phyloP scores from a whole-genome alignment of 148 eudicot species.

The Rhododendron simsii region DNA sequence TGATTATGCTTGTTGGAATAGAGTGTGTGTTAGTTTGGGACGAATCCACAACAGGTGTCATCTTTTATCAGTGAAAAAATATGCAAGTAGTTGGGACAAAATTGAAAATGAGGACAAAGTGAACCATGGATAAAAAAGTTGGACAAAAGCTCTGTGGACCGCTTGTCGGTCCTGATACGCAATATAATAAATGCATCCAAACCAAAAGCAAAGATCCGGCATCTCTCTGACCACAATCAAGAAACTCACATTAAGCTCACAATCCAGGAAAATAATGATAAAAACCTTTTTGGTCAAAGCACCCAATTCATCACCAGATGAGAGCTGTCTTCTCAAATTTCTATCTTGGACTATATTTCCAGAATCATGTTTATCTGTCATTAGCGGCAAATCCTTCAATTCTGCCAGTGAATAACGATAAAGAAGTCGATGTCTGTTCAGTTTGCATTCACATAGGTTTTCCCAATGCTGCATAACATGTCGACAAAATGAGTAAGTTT shows the following conservation, averaged over 20 bases:
- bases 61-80: not conserved
- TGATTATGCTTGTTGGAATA: not conserved
- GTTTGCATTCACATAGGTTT: constrained; percentile 91
- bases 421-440: constrained; percentile 56
- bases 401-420: constrained; percentile 88
- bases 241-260: not conserved
- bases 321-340: constrained; percentile 28
- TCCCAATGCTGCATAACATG: constrained; percentile 80
- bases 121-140: not conserved
- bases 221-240: not conserved
- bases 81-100: not conserved
- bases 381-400: constrained; percentile 48
- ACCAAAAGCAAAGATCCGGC: not conserved
- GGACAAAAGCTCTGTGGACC: not conserved
- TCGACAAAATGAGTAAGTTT: constrained; percentile 2
- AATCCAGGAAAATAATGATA: not conserved
- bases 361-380: constrained; percentile 30
- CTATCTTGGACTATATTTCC: constrained; percentile 29
- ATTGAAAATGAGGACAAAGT: not conserved
- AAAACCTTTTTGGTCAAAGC: constrained; percentile 76
- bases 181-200: not conserved
- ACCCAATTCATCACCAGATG: constrained; percentile 33
- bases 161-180: not conserved
- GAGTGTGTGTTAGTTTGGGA: not conserved
- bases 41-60: not conserved